A percentile compares a stretch with the other conserved stretches of the same genome.
Evolutionary conservation across 345 rosid genomes (phyloP).

Genomic region (Acer campestre): DNA sequence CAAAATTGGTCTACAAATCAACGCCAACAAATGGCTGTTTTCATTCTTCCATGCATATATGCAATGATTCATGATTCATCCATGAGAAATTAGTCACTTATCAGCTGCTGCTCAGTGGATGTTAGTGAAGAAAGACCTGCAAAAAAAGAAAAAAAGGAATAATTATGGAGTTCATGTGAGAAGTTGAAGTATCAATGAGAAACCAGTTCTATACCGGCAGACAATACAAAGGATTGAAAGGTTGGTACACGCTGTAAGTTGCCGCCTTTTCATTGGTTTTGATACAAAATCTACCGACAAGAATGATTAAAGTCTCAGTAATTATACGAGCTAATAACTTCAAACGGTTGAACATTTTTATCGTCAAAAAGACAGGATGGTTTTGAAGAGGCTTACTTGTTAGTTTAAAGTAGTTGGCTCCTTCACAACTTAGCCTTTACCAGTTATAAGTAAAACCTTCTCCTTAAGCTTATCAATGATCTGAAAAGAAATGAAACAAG

Average conservation of each 20-base stretch:
- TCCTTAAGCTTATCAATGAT: slow-evolving; percentile 55
- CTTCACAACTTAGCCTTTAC: slow-evolving; percentile 36
- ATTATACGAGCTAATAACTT: too few species aligned
- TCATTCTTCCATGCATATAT: background rate
- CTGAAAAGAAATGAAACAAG: slow-evolving; percentile 39
- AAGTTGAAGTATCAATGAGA: background rate
- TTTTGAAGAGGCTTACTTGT: slow-evolving; percentile 22
- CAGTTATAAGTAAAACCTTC: slow-evolving; percentile 54
- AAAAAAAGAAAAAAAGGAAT: background rate
- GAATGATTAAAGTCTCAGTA: background rate
- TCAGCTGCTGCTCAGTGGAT: slow-evolving; percentile 8
- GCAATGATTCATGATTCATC: background rate
- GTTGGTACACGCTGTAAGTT: background rate
- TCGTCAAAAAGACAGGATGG: background rate
- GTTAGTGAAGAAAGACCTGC: slow-evolving; percentile 5
- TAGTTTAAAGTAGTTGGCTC: slow-evolving; percentile 7
- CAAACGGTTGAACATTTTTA: background rate
- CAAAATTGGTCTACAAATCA: background rate
- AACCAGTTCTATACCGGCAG: background rate
- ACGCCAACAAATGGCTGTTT: background rate
- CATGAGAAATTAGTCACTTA: background rate
- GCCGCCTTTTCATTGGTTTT: background rate
- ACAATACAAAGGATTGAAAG: background rate
- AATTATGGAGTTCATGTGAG: background rate
- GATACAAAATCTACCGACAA: background rate